Percentiles rank a stretch among this genome's conserved stretches.
phyloP scores from a whole-genome alignment of 352 stramenopile genomes.

The Phytophthora fragariae region DNA sequence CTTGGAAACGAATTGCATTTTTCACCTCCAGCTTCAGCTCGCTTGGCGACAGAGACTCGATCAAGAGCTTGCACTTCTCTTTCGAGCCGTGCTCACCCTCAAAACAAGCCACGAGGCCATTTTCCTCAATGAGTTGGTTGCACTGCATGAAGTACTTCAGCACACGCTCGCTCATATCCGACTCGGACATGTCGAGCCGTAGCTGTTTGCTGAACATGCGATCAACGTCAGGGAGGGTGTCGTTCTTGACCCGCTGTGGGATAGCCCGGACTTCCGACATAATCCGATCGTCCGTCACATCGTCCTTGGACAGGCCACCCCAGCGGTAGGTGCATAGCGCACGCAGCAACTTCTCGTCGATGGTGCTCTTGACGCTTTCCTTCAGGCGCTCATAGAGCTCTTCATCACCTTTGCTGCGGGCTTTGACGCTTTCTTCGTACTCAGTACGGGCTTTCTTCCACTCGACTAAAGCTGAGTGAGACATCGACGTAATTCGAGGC shows the following conservation, averaged over 20 bases:
- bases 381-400: background rate
- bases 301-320: background rate
- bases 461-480: too few species aligned
- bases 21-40: slow-evolving; percentile 9
- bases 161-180: background rate
- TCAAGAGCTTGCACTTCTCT: slow-evolving; percentile 19
- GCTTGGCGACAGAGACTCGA: slow-evolving; percentile 4
- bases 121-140: slow-evolving; percentile 1
- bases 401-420: slow-evolving; percentile 12
- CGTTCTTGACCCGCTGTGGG: background rate
- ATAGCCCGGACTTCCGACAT: background rate
- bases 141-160: slow-evolving; percentile 1
- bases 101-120: background rate
- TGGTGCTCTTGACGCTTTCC: background rate
- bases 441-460: too few species aligned
- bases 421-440: slow-evolving; percentile 18
- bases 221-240: background rate
- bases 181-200: background rate
- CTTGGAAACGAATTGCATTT: too few species aligned
- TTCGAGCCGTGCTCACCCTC: slow-evolving; percentile 4
- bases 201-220: background rate
- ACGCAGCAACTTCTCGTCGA: background rate
- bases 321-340: background rate
- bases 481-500: too few species aligned
- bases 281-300: background rate